A percentile compares a stretch with the other conserved stretches of the same genome.
These are phyloP conservation scores for Sclerospora graminicola DNA, from an alignment of 352 stramenopile genomes.

Conservation along the genomic window DNA sequence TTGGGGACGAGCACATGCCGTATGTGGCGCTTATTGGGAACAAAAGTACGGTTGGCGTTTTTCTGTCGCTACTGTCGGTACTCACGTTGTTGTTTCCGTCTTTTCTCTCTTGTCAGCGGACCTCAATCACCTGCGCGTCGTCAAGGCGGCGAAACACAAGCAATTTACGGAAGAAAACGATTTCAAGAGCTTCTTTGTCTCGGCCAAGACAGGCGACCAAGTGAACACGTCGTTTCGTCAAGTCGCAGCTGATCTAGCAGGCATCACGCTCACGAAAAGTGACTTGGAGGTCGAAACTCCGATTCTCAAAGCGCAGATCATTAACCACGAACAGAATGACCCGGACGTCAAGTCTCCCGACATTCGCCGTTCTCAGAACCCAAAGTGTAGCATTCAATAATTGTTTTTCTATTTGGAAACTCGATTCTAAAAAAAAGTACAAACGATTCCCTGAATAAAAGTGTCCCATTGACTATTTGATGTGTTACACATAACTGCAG, in stretches of 20 bases:
- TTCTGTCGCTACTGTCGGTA: too few species aligned
- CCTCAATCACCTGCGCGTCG: too few species aligned
- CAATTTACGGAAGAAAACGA: constrained; percentile 91
- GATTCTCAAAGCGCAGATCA: constrained; percentile 86
- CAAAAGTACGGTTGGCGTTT: too few species aligned
- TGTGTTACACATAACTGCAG: constrained; percentile 2
- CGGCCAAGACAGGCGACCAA: constrained; percentile 90
- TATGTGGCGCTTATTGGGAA: too few species aligned
- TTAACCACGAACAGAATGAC: constrained; percentile 90
- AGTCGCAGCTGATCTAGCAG: constrained; percentile 73
- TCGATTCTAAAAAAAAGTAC: too few species aligned
- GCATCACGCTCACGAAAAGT: constrained; percentile 69
- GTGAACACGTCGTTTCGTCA: constrained; percentile 84
- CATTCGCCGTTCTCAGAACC: constrained; percentile 30
- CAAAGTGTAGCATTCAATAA: constrained; percentile 31
- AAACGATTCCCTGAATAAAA: constrained; percentile 39
- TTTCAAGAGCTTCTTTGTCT: constrained; percentile 88
- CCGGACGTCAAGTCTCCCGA: constrained; percentile 75
- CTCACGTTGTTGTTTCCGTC: too few species aligned
- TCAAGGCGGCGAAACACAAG: too few species aligned
- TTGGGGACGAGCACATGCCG: too few species aligned
- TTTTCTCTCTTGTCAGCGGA: too few species aligned
- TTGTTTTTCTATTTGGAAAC: too few species aligned
- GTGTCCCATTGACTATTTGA: constrained; percentile 68
- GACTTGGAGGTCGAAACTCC: constrained; percentile 80